Base-by-base conservation (phyloP, 345 rosid genomes). In the Gossypium turneri region DNA sequence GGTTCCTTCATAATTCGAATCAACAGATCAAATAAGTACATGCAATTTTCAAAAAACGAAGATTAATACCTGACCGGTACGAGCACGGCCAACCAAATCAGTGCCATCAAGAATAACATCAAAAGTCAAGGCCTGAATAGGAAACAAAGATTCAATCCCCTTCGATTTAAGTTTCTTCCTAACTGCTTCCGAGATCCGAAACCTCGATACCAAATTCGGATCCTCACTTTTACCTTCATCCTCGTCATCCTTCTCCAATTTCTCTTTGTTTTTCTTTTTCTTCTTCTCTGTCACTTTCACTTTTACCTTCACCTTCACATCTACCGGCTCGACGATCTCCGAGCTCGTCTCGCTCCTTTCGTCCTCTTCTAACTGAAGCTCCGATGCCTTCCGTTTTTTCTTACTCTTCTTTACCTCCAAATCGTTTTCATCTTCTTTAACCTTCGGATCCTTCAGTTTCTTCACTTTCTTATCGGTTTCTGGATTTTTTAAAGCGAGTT, bases 21-120 rank as follows among this genome's bases (percentile, higher is more conserved):
- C 13, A 45, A 22, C 12, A 38, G n/a, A 5, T 34, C 7, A 34
- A 38, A n/a, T 3, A 64, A 64, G 48, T 17, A 5, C 47, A 38
- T 11, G 0, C 2, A 16, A 9, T 0, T 9, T 63, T 44, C 4
- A 10, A 8, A 22, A 8, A 24, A 65, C 0, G 20, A 72, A 29
- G 7, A 65, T 2, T 25, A 34, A 47, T 82, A 93, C 98, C 94
- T 93, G 98, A 71, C 98, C 98, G 56, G 99, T 95, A 11, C 99
- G 94, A 11, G 99, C 98, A 1, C 98, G 83, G 10, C 99, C 98
- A 50, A 95, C 97, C 84, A 95, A 84, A 77, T 95, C 99, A 75
- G 81, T 84, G 12, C 98, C 98, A 55, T 86, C 88, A 9, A 89
- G 86, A 80, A 95, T 74, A 81, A 82, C 90, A 65, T 86, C 83